phyloP scores from a whole-genome alignment of 306 rosid genomes.

The Carpinus viminea region DNA sequence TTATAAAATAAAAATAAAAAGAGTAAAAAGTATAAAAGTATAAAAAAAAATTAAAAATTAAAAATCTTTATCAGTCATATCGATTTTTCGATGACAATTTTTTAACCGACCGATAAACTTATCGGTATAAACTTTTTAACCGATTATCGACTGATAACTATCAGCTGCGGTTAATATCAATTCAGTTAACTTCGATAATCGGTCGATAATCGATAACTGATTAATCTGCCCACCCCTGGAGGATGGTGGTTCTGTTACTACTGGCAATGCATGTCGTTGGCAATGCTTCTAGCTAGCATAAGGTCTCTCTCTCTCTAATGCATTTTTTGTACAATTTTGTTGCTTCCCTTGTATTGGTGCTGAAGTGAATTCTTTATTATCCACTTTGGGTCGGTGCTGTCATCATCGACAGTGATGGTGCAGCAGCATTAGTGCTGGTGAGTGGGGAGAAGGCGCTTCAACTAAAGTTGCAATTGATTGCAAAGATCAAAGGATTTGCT shows the following conservation, averaged over 20 bases:
- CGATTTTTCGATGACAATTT: too few relatives aligned
- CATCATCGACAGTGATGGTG: conserved; percentile 74
- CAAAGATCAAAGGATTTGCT: conserved; percentile 81
- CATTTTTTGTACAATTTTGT: not conserved
- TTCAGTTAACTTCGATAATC: too few relatives aligned
- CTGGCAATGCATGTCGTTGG: too few relatives aligned
- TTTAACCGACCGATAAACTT: too few relatives aligned
- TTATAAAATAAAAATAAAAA: too few relatives aligned
- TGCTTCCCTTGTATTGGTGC: conserved; percentile 9
- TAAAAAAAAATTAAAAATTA: too few relatives aligned
- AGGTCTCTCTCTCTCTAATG: conserved; percentile 40
- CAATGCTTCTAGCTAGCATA: conserved; percentile 71
- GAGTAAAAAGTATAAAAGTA: too few relatives aligned
- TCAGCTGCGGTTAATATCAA: too few relatives aligned
- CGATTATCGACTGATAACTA: too few relatives aligned
- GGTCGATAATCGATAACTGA: too few relatives aligned
- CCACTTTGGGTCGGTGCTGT: conserved; percentile 32
- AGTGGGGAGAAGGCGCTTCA: conserved; percentile 80
- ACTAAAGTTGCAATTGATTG: conserved; percentile 82
- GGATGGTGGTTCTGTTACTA: conserved; percentile 79
- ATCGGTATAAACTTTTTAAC: too few relatives aligned
- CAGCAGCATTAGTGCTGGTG: conserved; percentile 90
- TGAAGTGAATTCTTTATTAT: conserved; percentile 16
- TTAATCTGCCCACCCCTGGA: conserved; percentile 4
- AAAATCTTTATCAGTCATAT: too few relatives aligned